Base-by-base conservation (phyloP, 169 alveolate species). In the Plasmodium yoelii region DNA sequence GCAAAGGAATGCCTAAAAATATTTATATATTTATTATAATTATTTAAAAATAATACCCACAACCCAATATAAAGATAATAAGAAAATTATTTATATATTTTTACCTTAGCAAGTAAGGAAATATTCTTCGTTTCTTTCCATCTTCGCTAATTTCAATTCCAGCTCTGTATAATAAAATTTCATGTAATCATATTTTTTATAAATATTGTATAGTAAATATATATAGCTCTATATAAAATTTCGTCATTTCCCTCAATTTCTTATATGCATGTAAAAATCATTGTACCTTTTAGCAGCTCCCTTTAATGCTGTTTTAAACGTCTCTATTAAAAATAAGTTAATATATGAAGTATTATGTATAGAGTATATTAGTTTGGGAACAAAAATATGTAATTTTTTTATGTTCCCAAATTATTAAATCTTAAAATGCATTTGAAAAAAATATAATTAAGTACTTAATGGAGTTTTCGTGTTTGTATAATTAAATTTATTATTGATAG, bases 281-380 rank as follows among this genome's bases (percentile, higher is more conserved):
- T 56, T 12, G 7, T 75, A 92, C 95, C 95, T 67, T 60, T 80
- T 75, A 47, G 95, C 95, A 26, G 95, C 95, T 1, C 93, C 94
- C 63, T 86, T 91, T 24, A 93, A 67, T 51, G 95, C 95, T 34
- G 88, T 93, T 56, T 93, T 93, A 64, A 93, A 93, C 71, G 93
- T 74, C 34, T 80, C 95, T 93, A 75, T 64, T 57, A 51, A 9
- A 39, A 64, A 12, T 73, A 42, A 42, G 15, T 42, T 19, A 9
- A 2, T 44, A 53, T 22, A n/a, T 24, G 69, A 49, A n/a, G n/a
- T n/a, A n/a, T 42, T 46, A 65, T 60, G 13, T 22, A 59, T 19
- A 22, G 26, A 22, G 26, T 12, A 42, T 42, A 15, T 49, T 49
- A 12, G 53, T 28, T 34, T 34, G 42, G 42, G 7, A 3, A 34